These are phyloP conservation scores for Phialophora tarda DNA, from an alignment of 2,329 filamentous ascomycete genomes.

Conservation along the genomic window DNA sequence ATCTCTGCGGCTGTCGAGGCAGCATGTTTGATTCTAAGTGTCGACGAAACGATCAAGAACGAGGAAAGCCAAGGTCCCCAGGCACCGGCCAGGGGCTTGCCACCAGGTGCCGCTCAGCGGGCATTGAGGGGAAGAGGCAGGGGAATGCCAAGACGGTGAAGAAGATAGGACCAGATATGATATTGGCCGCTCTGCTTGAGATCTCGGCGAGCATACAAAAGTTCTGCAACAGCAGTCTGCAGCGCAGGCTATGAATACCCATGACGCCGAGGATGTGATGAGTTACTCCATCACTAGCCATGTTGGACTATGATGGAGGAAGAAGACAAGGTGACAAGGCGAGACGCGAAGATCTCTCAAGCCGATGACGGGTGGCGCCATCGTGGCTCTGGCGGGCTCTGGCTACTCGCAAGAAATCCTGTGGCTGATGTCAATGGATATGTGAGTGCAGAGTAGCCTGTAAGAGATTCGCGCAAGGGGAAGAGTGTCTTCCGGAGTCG, in stretches of 20 bases:
- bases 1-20: slow-evolving; percentile 96
- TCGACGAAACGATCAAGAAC: slow-evolving; percentile 98
- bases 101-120: slow-evolving; percentile 83
- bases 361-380: neutral
- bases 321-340: neutral
- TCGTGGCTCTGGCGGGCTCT: neutral
- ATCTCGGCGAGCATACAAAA: neutral
- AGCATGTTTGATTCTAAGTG: slow-evolving; percentile 89
- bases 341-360: neutral
- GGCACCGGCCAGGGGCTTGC: slow-evolving; percentile 75
- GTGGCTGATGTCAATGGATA: neutral
- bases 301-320: neutral
- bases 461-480: neutral
- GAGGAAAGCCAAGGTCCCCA: slow-evolving; percentile 88
- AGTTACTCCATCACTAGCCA: neutral
- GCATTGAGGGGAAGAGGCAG: slow-evolving; percentile 82
- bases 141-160: slow-evolving; percentile 84
- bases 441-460: neutral
- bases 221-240: neutral
- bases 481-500: neutral
- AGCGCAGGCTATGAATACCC: neutral
- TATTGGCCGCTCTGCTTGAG: neutral
- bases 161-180: neutral
- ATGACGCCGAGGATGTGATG: neutral
- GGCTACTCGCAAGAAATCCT: neutral